Percentiles rank a stretch among this genome's conserved stretches.
Evolutionary conservation across 768 basidiomycete species (phyloP).

Genomic region (Mycena olivaceomarginata): DNA sequence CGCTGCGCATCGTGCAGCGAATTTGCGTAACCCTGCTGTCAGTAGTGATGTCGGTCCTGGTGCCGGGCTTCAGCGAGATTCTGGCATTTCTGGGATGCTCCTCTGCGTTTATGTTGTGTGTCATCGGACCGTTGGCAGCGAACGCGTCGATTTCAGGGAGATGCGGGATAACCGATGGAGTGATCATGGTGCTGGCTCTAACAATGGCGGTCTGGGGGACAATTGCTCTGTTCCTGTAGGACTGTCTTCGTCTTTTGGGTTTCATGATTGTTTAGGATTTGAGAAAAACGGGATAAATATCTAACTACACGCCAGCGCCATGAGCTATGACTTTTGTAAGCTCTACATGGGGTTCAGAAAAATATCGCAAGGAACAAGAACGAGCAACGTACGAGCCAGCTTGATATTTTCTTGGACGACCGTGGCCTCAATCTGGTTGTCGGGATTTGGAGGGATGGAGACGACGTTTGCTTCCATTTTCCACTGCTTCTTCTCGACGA

Average conservation of each 20-base stretch:
- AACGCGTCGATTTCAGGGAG: constrained; percentile 75
- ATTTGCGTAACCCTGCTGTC: constrained; percentile 74
- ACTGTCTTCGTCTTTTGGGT: background rate
- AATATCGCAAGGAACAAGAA: constrained; percentile 3
- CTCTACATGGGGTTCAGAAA: constrained; percentile 65
- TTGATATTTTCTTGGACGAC: constrained; percentile 90
- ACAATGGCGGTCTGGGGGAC: constrained; percentile 90
- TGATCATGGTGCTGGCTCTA: constrained; percentile 69
- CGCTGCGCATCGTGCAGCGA: constrained; percentile 73
- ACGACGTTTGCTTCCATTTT: constrained; percentile 74
- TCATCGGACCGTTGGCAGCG: constrained; percentile 86
- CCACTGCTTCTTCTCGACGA: constrained; percentile 83
- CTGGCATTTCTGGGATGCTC: constrained; percentile 97
- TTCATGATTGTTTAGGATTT: background rate
- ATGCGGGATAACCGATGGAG: constrained; percentile 71
- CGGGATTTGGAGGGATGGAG: constrained; percentile 85
- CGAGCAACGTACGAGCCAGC: constrained; percentile 79
- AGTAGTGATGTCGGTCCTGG: constrained; percentile 80
- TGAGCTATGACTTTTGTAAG: constrained; percentile 86
- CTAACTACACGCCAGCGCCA: constrained; percentile 59
- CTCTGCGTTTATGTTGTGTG: constrained; percentile 84
- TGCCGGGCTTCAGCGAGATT: constrained; percentile 88
- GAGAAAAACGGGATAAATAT: constrained; percentile 20
- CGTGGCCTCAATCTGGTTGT: constrained; percentile 92
- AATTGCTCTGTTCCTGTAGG: constrained; percentile 72